Percentiles rank a stretch among this genome's conserved stretches.
phyloP scores from a whole-genome alignment of 345 rosid species.

The Syzygium aqueum region DNA sequence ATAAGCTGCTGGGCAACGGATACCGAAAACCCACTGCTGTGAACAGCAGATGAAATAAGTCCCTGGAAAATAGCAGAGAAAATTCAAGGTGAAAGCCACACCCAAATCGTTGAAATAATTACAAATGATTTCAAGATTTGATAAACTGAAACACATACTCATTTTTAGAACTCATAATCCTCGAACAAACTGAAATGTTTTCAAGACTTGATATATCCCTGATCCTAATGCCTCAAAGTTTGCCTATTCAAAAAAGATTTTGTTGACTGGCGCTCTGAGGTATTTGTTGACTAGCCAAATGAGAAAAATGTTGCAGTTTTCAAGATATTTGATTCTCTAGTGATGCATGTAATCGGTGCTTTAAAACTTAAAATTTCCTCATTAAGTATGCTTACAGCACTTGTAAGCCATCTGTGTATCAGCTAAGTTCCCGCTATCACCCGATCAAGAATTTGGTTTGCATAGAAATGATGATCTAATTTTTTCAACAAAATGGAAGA shows the following conservation, averaged over 20 bases:
- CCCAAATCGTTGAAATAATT: not conserved
- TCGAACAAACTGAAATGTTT: not conserved
- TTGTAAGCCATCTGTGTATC: not conserved
- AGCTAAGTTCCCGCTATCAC: not conserved
- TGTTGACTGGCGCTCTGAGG: not conserved
- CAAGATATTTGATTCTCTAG: not conserved
- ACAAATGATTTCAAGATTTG: not conserved
- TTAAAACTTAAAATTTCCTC: not conserved
- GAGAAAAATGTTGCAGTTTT: not conserved
- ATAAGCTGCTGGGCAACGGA: not conserved
- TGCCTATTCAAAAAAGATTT: not conserved
- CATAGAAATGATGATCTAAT: not conserved
- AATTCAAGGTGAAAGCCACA: not conserved
- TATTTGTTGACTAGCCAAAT: not conserved
- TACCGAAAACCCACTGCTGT: not conserved
- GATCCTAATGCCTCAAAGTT: not conserved
- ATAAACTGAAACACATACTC: not conserved
- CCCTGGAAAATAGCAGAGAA: conserved; percentile 3
- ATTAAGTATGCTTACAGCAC: not conserved
- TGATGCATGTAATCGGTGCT: not conserved
- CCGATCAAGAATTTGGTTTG: not conserved
- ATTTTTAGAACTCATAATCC: not conserved
- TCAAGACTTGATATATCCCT: not conserved
- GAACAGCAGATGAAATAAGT: not conserved
- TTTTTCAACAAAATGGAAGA: not conserved